Base-by-base conservation (phyloP, 495 filamentous ascomycete species). In the Aspergillus panamensis region DNA sequence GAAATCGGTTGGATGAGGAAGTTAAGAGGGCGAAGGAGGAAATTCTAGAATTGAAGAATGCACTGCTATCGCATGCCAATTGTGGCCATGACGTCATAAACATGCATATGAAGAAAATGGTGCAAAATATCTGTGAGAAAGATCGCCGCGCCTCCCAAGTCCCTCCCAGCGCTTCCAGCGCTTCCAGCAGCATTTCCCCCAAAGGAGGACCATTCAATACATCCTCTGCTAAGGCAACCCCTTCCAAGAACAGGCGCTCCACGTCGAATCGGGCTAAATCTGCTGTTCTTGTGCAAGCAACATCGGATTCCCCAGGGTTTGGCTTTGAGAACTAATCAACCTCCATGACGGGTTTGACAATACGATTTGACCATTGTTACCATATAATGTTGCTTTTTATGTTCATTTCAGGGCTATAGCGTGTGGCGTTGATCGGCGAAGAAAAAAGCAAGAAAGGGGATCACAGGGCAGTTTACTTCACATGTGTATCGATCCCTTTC, bases 61-160 rank as follows among this genome's bases (percentile, higher is more conserved):
- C 81, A 57, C 73, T 88, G 30, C 75, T 87, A 69, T 69, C 71
- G 25, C 86, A 88, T 62, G 79, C 81, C 25, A 74, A 76, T 48
- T 89, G 86, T 62, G 77, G 77, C 25, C 78, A 86, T 53, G 71
- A 74, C 16, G 66, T 79, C 9, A 84, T 84, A 59, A 70, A 78
- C 40, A 64, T 69, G 1, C 80, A 83, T 58, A 74, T 83, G 6
- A 63, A 72, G 12, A 69, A 72, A 6, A 80, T 78, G 64, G 74
- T 76, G 21, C 72, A 73, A 58, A 69, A 66, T 45, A 73, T 77
- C 53, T 45, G 16, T 45, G 16, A 16, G 12, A 45, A 45, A 9
- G 42, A 45, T n/a, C 5, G 10, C 10, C 3, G 10, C 1, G 10
- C 35, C 10, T 3, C 3, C 35, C 3, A n/a, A 3, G 0, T 39